phyloP scores from a whole-genome alignment of 202 grass and related monocot species.

The Saccharum hybrid region DNA sequence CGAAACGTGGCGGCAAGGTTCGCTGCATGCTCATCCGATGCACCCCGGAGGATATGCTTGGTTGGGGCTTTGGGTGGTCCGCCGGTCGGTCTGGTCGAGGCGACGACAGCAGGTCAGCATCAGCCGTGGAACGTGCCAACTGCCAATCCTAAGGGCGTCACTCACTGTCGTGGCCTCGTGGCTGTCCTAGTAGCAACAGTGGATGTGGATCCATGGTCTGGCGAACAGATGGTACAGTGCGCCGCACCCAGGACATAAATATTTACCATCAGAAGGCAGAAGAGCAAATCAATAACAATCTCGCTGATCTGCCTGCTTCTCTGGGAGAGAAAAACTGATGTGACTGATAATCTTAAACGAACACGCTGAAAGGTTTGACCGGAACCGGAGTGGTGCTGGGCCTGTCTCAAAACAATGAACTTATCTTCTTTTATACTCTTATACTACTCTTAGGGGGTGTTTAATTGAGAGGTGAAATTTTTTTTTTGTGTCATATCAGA shows the following conservation, averaged over 20 bases:
- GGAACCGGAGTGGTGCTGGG: not conserved
- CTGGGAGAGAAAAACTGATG: too few relatives aligned
- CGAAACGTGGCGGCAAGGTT: conserved; percentile 17
- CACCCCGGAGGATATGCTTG: not conserved
- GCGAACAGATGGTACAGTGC: not conserved
- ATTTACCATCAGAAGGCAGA: too few relatives aligned
- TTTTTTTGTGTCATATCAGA: too few relatives aligned
- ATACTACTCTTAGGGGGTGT: too few relatives aligned
- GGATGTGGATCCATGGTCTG: too few relatives aligned
- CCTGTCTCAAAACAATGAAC: not conserved
- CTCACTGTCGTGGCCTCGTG: not conserved
- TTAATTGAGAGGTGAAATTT: too few relatives aligned
- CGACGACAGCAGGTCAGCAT: not conserved
- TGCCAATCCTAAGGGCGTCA: not conserved
- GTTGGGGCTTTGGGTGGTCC: too few relatives aligned
- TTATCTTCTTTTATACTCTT: not conserved
- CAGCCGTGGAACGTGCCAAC: conserved; percentile 1
- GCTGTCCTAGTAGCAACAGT: not conserved
- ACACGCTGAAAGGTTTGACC: not conserved
- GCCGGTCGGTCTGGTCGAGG: not conserved
- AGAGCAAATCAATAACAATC: too few relatives aligned
- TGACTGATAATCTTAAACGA: too few relatives aligned
- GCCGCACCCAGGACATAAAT: not conserved
- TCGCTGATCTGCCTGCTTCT: too few relatives aligned
- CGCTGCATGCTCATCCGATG: not conserved